These are phyloP conservation scores for Candida namnaoensis DNA, from an alignment of 805 yeast species.

Conservation along the genomic window DNA sequence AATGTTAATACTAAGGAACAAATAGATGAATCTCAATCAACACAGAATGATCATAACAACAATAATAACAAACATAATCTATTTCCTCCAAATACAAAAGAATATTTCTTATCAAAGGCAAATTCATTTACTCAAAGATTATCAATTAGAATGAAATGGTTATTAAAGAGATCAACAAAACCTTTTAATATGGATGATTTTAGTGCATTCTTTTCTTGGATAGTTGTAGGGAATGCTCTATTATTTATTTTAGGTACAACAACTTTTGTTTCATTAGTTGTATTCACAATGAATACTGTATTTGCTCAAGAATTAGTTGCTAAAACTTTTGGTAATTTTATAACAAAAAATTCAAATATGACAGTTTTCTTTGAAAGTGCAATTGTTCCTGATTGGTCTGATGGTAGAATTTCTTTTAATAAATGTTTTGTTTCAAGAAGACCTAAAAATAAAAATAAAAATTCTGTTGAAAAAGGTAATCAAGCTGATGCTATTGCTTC, in stretches of 20 bases:
- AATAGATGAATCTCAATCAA: too few species aligned
- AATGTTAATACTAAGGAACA: too few species aligned
- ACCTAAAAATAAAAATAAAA: slow-evolving; percentile 45
- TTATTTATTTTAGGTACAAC: slow-evolving; percentile 84
- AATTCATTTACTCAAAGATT: slow-evolving; percentile 30
- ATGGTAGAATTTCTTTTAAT: slow-evolving; percentile 74
- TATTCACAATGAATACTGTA: slow-evolving; percentile 58
- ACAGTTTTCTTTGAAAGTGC: slow-evolving; percentile 89
- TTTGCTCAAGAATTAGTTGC: slow-evolving; percentile 72
- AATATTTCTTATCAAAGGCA: slow-evolving; percentile 34
- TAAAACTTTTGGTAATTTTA: slow-evolving; percentile 65
- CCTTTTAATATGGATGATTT: slow-evolving; percentile 92
- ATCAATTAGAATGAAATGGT: slow-evolving; percentile 57
- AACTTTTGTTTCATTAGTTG: slow-evolving; percentile 75
- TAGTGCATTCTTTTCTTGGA: slow-evolving; percentile 86
- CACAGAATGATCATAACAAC: too few species aligned
- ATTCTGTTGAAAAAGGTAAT: slow-evolving; percentile 58
- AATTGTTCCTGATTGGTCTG: slow-evolving; percentile 89
- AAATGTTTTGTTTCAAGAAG: slow-evolving; percentile 82
- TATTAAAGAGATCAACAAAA: slow-evolving; percentile 61
- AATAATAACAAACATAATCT: too few species aligned
- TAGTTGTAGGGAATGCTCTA: slow-evolving; percentile 78
- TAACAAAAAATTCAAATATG: slow-evolving; percentile 76
- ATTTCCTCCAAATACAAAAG: slow-evolving; percentile 18
- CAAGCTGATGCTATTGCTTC: slow-evolving; percentile 64